Percentiles rank a stretch among this genome's conserved stretches.
These are phyloP conservation scores for Filobasidium wieringae DNA, from an alignment of 768 basidiomycete genomes.

Conservation along the genomic window DNA sequence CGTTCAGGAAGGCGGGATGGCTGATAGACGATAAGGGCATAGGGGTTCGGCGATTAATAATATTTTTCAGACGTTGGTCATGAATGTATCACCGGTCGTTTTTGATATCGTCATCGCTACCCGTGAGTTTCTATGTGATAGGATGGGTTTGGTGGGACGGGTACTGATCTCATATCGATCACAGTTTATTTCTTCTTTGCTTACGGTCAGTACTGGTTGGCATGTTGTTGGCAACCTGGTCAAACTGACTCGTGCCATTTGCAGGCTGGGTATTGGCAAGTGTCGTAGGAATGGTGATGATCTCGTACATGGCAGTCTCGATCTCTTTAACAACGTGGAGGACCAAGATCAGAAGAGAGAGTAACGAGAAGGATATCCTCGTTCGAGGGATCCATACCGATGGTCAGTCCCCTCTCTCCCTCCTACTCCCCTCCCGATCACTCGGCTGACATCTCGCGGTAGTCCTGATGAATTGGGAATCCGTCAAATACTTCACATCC, in stretches of 20 bases:
- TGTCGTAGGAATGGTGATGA: slow-evolving; percentile 61
- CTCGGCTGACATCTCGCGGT: slow-evolving; percentile 5
- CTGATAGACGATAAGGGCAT: background rate
- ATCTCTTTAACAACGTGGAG: slow-evolving; percentile 57
- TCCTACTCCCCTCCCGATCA: background rate
- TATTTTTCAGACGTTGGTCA: slow-evolving; percentile 65
- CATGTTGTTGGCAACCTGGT: background rate
- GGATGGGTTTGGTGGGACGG: background rate
- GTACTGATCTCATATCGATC: slow-evolving; percentile 2
- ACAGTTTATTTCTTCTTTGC: slow-evolving; percentile 33
- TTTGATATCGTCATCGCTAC: slow-evolving; percentile 51
- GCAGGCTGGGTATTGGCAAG: slow-evolving; percentile 39
- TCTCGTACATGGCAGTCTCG: slow-evolving; percentile 35
- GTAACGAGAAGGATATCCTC: slow-evolving; percentile 70
- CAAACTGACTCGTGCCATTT: too few relatives aligned
- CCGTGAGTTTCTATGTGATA: background rate
- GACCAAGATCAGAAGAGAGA: slow-evolving; percentile 59
- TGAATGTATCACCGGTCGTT: slow-evolving; percentile 70
- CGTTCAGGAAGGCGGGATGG: too few relatives aligned
- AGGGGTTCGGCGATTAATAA: slow-evolving; percentile 75
- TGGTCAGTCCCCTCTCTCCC: slow-evolving; percentile 20
- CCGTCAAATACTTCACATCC: slow-evolving; percentile 75
- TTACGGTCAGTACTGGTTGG: slow-evolving; percentile 20
- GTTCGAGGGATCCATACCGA: slow-evolving; percentile 76
- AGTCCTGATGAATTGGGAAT: slow-evolving; percentile 43